Evolutionary conservation across 2,329 filamentous ascomycete genomes (phyloP).

Genomic region (Venturia effusa): DNA sequence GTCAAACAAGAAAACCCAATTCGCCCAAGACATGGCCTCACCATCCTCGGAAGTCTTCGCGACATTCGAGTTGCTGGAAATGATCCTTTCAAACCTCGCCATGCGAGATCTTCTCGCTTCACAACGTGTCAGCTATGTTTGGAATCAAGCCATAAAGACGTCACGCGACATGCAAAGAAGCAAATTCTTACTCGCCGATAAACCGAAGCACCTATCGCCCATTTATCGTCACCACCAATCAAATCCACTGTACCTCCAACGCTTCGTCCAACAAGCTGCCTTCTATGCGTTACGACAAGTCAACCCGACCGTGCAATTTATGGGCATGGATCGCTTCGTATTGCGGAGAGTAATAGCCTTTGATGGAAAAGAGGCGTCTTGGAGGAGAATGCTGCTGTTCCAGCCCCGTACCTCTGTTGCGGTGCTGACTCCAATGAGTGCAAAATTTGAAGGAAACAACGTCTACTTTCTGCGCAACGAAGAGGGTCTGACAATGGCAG

Average conservation of each 20-base stretch:
- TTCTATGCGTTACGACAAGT: neutral
- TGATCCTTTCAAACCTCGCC: constrained; percentile 7
- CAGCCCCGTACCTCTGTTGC: neutral
- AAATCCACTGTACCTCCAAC: constrained; percentile 8
- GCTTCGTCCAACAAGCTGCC: constrained; percentile 8
- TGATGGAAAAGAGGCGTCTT: neutral
- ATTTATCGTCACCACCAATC: neutral
- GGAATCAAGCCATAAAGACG: constrained; percentile 1
- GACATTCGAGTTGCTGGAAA: constrained; percentile 2
- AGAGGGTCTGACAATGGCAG: neutral
- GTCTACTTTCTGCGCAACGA: neutral
- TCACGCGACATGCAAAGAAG: neutral
- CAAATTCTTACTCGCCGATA: constrained; percentile 1
- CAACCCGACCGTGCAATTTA: neutral
- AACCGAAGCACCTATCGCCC: neutral
- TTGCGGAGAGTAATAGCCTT: neutral
- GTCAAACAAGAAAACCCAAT: neutral
- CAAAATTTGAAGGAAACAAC: neutral
- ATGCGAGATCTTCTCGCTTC: constrained; percentile 6
- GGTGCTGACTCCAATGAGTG: neutral
- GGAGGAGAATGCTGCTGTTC: constrained; percentile 4
- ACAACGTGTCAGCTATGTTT: constrained; percentile 6
- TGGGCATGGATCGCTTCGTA: constrained; percentile 5
- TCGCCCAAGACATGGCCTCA: neutral
- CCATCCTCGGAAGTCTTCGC: neutral